These are phyloP conservation scores for Tricholoma matsutake DNA, from an alignment of 768 basidiomycete genomes.

Conservation along the genomic window DNA sequence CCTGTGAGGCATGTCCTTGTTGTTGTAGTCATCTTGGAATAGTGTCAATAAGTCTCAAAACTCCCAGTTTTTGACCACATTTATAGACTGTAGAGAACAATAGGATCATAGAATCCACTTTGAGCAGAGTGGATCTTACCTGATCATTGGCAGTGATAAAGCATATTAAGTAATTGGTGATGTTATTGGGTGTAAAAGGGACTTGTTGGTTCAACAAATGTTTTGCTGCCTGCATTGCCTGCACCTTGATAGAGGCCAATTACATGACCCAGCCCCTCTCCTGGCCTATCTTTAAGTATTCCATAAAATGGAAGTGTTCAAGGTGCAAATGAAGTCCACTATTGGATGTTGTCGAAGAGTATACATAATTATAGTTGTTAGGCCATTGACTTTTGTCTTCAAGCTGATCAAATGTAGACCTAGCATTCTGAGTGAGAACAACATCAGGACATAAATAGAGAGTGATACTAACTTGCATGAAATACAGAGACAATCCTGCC, in stretches of 20 bases:
- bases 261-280: neutral
- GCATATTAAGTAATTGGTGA: neutral
- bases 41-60: neutral
- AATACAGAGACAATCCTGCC: neutral
- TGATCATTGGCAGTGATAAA: conserved; percentile 1
- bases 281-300: neutral
- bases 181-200: neutral
- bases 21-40: no score
- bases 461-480: neutral
- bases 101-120: neutral
- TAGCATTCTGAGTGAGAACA: neutral
- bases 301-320: neutral
- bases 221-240: neutral
- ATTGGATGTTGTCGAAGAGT: neutral
- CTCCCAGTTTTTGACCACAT: neutral
- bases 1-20: no score
- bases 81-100: neutral
- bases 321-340: neutral
- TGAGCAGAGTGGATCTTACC: neutral
- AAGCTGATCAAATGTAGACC: neutral
- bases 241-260: neutral
- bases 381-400: no score
- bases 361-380: no score
- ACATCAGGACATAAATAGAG: neutral
- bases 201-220: neutral